These are phyloP conservation scores for Spinellus fusiger DNA, from an alignment of 192 early-diverging fungal species.

Conservation along the genomic window DNA sequence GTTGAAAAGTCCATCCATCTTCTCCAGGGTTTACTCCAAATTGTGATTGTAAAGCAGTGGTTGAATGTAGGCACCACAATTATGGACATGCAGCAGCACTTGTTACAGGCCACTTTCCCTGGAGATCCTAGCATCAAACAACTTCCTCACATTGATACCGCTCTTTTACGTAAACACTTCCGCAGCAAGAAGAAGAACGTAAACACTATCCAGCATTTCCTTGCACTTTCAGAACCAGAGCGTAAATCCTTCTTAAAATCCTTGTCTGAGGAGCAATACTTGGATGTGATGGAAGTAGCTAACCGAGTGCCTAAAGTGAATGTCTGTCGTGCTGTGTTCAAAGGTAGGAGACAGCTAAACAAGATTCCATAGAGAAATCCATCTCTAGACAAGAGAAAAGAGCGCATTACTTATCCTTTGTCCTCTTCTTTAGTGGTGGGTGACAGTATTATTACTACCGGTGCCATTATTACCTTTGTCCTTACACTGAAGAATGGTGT, in stretches of 20 bases:
- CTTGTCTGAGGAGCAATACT: constrained; percentile 56
- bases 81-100: constrained; percentile 83
- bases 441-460: constrained; percentile 72
- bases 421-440: constrained; percentile 55
- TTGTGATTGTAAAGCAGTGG: constrained; percentile 84
- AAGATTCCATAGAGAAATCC: too few species aligned
- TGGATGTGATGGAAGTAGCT: constrained; percentile 68
- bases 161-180: constrained; percentile 57
- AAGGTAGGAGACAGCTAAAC: too few species aligned
- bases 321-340: constrained; percentile 74
- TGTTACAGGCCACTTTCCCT: constrained; percentile 83
- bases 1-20: constrained; percentile 69
- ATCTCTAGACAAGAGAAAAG: neutral
- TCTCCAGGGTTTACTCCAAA: constrained; percentile 83
- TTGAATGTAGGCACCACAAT: constrained; percentile 56
- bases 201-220: constrained; percentile 58
- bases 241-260: constrained; percentile 50
- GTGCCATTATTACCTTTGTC: constrained; percentile 71
- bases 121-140: constrained; percentile 78
- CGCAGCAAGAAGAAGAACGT: constrained; percentile 60
- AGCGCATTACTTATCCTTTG: neutral
- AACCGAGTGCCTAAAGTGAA: constrained; percentile 72
- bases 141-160: constrained; percentile 70
- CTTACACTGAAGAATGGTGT: constrained; percentile 40
- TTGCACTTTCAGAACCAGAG: constrained; percentile 59